Conservation (phyloP, 495 filamentous ascomycete genomes). For the Xylaria cubensis region DNA sequence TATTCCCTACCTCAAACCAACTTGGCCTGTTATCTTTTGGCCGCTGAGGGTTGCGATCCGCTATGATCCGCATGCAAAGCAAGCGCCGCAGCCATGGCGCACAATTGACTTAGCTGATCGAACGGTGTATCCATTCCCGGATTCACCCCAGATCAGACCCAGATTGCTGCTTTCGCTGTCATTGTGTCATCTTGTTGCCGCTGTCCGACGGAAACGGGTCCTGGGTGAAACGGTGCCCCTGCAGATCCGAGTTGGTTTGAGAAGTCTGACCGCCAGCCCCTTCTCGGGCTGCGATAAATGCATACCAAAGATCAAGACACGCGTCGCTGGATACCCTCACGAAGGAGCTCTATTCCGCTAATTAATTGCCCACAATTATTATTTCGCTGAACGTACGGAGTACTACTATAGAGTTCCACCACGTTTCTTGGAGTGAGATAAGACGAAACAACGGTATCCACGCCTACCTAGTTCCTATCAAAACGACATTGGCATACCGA, state of each 20-base stretch:
- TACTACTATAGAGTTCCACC: neutral
- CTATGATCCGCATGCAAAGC: constrained; percentile 5
- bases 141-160: neutral
- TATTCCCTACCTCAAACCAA: constrained; percentile 43
- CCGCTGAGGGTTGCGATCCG: constrained; percentile 18
- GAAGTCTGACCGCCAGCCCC: constrained; percentile 12
- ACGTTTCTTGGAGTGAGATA: neutral
- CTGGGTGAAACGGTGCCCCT: constrained; percentile 25
- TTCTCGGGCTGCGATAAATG: constrained; percentile 13
- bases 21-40: constrained; percentile 17
- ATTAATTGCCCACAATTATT: neutral
- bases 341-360: neutral
- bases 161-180: neutral
- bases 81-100: constrained; percentile 3
- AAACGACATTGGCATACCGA: neutral
- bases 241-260: constrained; percentile 25
- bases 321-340: neutral
- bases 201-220: constrained; percentile 14
- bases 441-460: no score
- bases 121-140: constrained; percentile 18
- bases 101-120: constrained; percentile 7
- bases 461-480: no score
- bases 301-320: constrained; percentile 5
- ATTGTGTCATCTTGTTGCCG: constrained; percentile 2
- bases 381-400: no score